Evolutionary conservation across 2,329 filamentous ascomycete genomes (phyloP), one percentile per base, ranked within the genome.

Genomic region (Stachybotrys echinatus): DNA sequence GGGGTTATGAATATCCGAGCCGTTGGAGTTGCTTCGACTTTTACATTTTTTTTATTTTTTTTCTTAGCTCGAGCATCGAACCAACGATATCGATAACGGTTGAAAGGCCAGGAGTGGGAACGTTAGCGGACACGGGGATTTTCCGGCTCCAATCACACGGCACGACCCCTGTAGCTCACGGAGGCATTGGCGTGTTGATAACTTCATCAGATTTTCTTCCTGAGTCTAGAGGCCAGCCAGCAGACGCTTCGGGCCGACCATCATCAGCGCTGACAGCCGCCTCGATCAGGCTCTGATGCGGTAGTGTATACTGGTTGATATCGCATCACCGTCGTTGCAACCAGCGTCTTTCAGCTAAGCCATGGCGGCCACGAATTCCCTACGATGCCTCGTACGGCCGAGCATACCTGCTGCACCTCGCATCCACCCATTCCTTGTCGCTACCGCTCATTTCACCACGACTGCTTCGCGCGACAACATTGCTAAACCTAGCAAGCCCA

Each of bases 371-470:
- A 59, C 57, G 54, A 71, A 63, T 58, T 72, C 65, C 55, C 66
- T 70, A 55, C 74, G 67, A 61, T 72, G 64, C 66, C 73, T 74
- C 59, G 63, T 65, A 49, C 65, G 65, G 62, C 65, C 68, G 45
- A 53, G 62, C 55, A 49, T 67, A 48, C 56, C 61, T 45, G 56
- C 61, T 56, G 58, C 64, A 58, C 59, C 64, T 58, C 63, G 64
- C 58, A 58, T 69, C 54, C 59, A 62, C 53, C 61, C 59, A 52
- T 53, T 62, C 57, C 50, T 64, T 52, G 31, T 60, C 60, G 20
- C 65, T 50, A 58, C 65, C 42, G 70, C 75, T 38, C 53, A 68
- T n/a, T 74, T 76, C 59, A 73, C 74, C 31, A 74, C 65, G 37
- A 58, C 49, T 48, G 39, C 61, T 48, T 54, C 56, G 31, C 51